These are phyloP conservation scores for Podaxis pistillaris DNA, from an alignment of 768 basidiomycete species.

Conservation along the genomic window DNA sequence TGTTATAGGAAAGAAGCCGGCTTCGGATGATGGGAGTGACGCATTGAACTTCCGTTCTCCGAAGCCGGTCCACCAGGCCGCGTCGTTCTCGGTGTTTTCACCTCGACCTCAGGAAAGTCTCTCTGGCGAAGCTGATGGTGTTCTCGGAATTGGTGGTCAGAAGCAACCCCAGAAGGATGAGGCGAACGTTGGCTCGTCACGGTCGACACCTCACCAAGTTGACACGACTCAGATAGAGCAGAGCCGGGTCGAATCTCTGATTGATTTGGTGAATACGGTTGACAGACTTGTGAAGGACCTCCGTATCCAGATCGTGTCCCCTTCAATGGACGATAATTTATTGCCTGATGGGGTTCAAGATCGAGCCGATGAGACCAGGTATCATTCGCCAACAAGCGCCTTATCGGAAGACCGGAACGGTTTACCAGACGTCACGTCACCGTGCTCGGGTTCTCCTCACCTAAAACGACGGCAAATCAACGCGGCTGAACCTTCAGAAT, in stretches of 20 bases:
- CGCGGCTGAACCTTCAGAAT: not conserved
- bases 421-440: not conserved
- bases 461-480: not conserved
- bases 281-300: constrained; percentile 6
- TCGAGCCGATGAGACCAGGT: not conserved
- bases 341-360: not conserved
- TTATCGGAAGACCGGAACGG: not conserved
- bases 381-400: not conserved
- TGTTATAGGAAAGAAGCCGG: not conserved
- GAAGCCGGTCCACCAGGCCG: not conserved
- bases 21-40: constrained; percentile 3
- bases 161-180: not conserved
- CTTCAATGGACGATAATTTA: not conserved
- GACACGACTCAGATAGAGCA: not conserved
- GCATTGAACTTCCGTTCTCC: constrained; percentile 2
- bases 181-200: not conserved
- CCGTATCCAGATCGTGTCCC: constrained; percentile 2
- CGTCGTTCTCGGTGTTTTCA: not conserved
- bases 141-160: not conserved
- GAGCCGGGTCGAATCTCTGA: not conserved
- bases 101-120: not conserved
- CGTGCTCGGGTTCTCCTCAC: not conserved
- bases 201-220: not conserved
- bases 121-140: not conserved
- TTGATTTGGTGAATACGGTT: constrained; percentile 7